Base-by-base conservation (phyloP, 2,329 filamentous ascomycete species). In the Fonsecaea pedrosoi region DNA sequence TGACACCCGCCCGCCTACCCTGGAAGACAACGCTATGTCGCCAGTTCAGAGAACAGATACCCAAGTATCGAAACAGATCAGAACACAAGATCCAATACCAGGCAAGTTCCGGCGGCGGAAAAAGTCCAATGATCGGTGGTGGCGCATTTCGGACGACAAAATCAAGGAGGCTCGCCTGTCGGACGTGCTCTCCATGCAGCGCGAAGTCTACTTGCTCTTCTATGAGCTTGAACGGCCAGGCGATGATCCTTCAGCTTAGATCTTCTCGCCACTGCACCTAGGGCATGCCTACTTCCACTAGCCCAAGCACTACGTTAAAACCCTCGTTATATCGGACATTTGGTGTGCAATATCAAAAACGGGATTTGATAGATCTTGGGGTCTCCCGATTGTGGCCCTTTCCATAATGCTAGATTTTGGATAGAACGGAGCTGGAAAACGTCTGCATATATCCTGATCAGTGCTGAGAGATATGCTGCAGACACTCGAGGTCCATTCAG, bases 101-200 rank as follows among this genome's bases (percentile, higher is more conserved):
- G 72, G 73, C 25, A 73, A 75, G 58, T 67, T 66, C 40, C 86
- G 82, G 70, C 88, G 86, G 72, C 87, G 85, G 67, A 86, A 85
- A 72, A 88, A 87, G 74, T 79, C 82, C 12, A 86, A 85, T 54
- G 90, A 96, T 75, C 88, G 90, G 48, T 99, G 95, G 95, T 99
- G 95, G 95, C 88, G 95, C 40, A 96, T 99, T 71, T 97, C 94
- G 71, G 95, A 99, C 77, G 95, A 99, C 72, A 97, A 96, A 79
- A 88, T 98, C 74, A 95, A 94, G 76, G 94, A 98, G 79, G 90
- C 92, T 72, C 97, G 94, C 82, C 98, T 94, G 5, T 87, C 85
- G 62, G 95, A 99, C 73, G 92, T 99, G 6, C 78, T 99, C 65
- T 88, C 89, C 7, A 97, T 97, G 93, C 93, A 97, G 79, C 90